Conservation (phyloP, 73 alveolate genomes). For the Tetrahymena borealis region DNA sequence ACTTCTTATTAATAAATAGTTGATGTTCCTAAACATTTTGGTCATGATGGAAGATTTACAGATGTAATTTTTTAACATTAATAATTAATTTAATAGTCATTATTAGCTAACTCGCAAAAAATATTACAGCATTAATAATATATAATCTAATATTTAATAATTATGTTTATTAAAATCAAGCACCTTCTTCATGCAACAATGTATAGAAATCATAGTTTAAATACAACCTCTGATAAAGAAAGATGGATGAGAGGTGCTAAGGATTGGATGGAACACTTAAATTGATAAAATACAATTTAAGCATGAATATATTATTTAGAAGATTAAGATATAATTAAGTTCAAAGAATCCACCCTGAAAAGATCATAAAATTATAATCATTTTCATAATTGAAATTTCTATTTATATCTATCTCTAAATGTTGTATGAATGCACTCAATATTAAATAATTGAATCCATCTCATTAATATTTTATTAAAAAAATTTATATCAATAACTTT, state of each 20-base stretch:
- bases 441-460: too few relatives aligned
- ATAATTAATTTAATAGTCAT: not conserved
- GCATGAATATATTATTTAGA: not conserved
- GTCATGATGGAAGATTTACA: constrained; percentile 40
- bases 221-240: constrained; percentile 78
- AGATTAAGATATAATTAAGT: too few relatives aligned
- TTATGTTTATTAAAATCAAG: not conserved
- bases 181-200: constrained; percentile 77
- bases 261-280: constrained; percentile 84
- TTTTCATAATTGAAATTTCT: too few relatives aligned
- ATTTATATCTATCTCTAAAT: too few relatives aligned
- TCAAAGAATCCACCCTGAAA: too few relatives aligned
- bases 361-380: too few relatives aligned
- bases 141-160: too few relatives aligned
- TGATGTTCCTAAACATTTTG: constrained; percentile 22
- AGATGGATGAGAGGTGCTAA: constrained; percentile 82
- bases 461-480: too few relatives aligned
- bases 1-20: not conserved
- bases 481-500: too few relatives aligned
- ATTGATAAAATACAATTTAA: constrained; percentile 3
- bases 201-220: constrained; percentile 81
- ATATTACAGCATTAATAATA: too few relatives aligned
- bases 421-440: too few relatives aligned
- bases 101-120: not conserved
- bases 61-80: constrained; percentile 8